Base-by-base conservation (phyloP, 768 basidiomycete genomes). In the Termitomyces sp. region DNA sequence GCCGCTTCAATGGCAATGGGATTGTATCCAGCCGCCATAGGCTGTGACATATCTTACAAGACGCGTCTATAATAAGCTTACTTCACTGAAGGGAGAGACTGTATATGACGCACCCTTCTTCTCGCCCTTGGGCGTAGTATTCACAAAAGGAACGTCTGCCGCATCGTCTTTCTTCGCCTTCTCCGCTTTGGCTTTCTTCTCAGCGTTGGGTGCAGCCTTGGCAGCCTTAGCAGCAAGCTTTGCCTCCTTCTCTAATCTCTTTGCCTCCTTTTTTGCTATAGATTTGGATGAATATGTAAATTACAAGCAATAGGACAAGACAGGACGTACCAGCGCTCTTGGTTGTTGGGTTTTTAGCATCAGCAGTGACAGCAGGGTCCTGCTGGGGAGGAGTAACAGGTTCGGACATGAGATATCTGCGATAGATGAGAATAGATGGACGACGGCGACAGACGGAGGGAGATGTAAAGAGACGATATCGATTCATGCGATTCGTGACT, bases 21-120 rank as follows among this genome's bases (percentile, higher is more conserved):
- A 73, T 98, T 95, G 77, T 98, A 99, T 4, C 91, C 92, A n/a
- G 84, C 80, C 1, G 91, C 84, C 91, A 99, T 96, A 3, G 93
- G 88, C 62, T 87, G 80, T 2, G 91, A 83, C 59, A 97, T 79
- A 75, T 98, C 96, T 96, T 59, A 18, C 20, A 3, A 61, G 35
- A 22, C 28, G 49, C 61, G 45, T 60, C 55, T 15, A 63, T 38
- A 56, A 35, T 53, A 49, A 52, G 55, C 36, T 16, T 35, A 38
- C 32, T 7, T 6, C n/a, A 11, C 49, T 18, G 22, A 46, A 48
- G 52, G 20, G 49, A 33, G 22, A 57, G 32, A 44, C 54, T 13
- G 36, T 33, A 57, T n/a, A 32, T 39, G 32, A 60, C 78, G 62
- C 51, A 92, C 96, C 94, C 78, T 98, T 98, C 82, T 98, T 98